Percentiles rank a stretch among this genome's conserved stretches.
These are phyloP conservation scores for Croton laevigatus DNA, from an alignment of 441 rosid genomes.

Conservation along the genomic window DNA sequence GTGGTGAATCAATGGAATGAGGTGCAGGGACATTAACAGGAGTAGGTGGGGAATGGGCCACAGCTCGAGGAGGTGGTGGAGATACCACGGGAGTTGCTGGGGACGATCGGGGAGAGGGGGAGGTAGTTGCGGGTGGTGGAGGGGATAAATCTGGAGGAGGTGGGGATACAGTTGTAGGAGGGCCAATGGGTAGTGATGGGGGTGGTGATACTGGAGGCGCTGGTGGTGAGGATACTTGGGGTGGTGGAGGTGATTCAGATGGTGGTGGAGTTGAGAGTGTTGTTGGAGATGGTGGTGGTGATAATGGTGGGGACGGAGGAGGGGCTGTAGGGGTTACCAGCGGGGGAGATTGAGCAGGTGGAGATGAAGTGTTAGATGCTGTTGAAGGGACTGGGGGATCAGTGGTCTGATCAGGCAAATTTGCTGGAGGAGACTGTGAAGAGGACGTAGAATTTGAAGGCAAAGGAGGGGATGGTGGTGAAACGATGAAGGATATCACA, in stretches of 20 bases:
- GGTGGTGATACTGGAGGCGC: conserved; percentile 38
- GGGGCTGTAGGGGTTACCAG: conserved; percentile 27
- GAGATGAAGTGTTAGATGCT: conserved; percentile 32
- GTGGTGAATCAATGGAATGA: conserved; percentile 36
- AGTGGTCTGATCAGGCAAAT: conserved; percentile 38
- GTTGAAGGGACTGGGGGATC: conserved; percentile 51
- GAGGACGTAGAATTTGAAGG: conserved; percentile 31
- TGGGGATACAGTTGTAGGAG: conserved; percentile 31
- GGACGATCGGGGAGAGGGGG: conserved; percentile 44
- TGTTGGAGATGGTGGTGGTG: conserved; percentile 37
- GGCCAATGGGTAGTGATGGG: conserved; percentile 35
- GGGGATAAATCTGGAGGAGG: conserved; percentile 39
- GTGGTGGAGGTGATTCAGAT: conserved; percentile 36
- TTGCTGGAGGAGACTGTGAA: conserved; percentile 41
- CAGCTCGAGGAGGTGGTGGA: conserved; percentile 48
- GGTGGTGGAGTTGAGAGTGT: conserved; percentile 37
- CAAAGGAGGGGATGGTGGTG: conserved; percentile 35
- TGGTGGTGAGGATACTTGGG: conserved; percentile 37
- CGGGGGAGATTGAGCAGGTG: conserved; percentile 50
- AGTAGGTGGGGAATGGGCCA: conserved; percentile 47
- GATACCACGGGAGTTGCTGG: conserved; percentile 39
- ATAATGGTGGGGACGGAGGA: conserved; percentile 33
- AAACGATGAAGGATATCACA: conserved; percentile 33
- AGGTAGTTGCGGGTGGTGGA: conserved; percentile 38
- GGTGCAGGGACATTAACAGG: conserved; percentile 37